Base-by-base conservation (phyloP, 1,139 yeast genomes). In the Hemisphaericaspora xylanilytica region DNA sequence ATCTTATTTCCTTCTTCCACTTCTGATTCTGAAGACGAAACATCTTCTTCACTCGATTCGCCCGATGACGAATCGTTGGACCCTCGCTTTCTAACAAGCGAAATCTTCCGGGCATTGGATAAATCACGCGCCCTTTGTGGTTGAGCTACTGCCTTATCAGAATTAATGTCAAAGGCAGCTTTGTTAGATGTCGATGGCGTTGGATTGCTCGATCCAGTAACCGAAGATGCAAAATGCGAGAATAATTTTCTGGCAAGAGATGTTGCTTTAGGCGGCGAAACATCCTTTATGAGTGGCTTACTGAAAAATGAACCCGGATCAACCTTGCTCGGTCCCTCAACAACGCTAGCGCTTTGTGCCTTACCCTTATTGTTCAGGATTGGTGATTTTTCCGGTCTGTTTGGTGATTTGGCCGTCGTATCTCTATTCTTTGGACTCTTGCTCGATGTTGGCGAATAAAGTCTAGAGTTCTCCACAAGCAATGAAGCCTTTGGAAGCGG, bases 21-120 rank as follows among this genome's bases (percentile, higher is more conserved):
- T 13, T 43, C 48, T 7, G 41, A 43, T 5, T 33, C 39, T 9
- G 48, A 42, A 14, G 38, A 36, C n/a, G 32, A 32, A n/a, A 26
- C 36, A n/a, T 32, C 39, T 26, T 33, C 41, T 22, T 44, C 46
- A 18, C 40, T 40, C 24, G 47, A 43, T 24, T 35, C 37, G 4
- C 42, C 49, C 11, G 44, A 39, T 7, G 47, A 42, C 12, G 42
- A 44, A 13, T 31, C 40, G 18, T 35, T 39, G 13, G 32, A 35
- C 8, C 28, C 30, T 28, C 41, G 27, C 27, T 40, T 40, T 12
- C 32, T 33, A 4, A 65, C 58, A 30, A 65, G 58, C 8, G 58
- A 49, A 31, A 49, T 59, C 22, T 52, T 50, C 17, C 33, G 43
- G 28, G 27, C 3, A 27, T 11, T 12, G n/a, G 32, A 15, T 14